phyloP scores from a whole-genome alignment of 495 filamentous ascomycete genomes.

The Haplographium delicatum region DNA sequence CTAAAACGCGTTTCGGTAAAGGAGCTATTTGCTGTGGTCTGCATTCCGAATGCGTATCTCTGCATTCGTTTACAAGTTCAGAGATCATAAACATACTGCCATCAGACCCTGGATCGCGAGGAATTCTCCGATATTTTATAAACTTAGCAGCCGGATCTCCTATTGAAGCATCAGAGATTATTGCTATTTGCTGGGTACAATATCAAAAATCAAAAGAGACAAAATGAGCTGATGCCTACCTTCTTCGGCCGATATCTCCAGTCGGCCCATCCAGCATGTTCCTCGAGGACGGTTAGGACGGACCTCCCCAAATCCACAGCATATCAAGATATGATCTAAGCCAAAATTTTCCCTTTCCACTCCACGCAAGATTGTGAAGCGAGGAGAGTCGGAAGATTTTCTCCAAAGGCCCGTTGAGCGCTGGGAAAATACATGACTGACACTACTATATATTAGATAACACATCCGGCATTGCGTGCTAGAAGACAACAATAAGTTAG shows the following conservation, averaged over 20 bases:
- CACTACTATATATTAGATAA: background rate
- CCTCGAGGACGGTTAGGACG: background rate
- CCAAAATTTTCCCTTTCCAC: slow-evolving; percentile 6
- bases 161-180: slow-evolving; percentile 1
- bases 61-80: slow-evolving; percentile 2
- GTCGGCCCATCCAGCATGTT: background rate
- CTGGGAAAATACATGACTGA: background rate
- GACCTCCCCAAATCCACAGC: background rate
- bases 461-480: background rate
- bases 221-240: background rate
- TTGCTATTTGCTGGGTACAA: background rate
- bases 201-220: background rate
- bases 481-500: background rate
- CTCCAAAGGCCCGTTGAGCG: background rate
- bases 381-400: slow-evolving; percentile 4
- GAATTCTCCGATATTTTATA: slow-evolving; percentile 2
- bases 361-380: slow-evolving; percentile 6
- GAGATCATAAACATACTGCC: slow-evolving; percentile 3
- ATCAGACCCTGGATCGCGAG: slow-evolving; percentile 3
- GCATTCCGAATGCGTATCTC: slow-evolving; percentile 1
- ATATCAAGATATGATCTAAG: slow-evolving; percentile 6
- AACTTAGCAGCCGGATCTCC: slow-evolving; percentile 4
- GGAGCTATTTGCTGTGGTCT: background rate
- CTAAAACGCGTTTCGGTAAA: slow-evolving; percentile 5
- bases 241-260: slow-evolving; percentile 2